Percentiles rank a stretch among this genome's conserved stretches.
phyloP scores from a whole-genome alignment of 2,329 filamentous ascomycete species.

The Phaeosphaeria sp. region DNA sequence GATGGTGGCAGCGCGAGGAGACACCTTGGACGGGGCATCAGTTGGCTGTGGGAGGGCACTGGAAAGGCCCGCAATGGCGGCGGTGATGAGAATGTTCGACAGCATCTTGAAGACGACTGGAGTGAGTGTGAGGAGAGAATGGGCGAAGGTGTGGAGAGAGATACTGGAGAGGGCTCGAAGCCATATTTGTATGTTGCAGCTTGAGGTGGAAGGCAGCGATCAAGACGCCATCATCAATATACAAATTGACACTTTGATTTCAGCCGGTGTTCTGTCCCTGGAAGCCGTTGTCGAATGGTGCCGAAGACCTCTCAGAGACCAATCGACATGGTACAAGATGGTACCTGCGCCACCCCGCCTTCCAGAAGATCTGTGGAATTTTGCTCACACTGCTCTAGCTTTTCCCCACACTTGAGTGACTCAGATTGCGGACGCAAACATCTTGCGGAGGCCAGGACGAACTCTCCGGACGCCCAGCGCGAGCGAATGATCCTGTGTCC shows the following conservation, averaged over 20 bases:
- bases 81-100: slow-evolving; percentile 23
- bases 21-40: slow-evolving; percentile 11
- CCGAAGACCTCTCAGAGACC: slow-evolving; percentile 9
- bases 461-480: slow-evolving; percentile 17
- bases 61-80: slow-evolving; percentile 25
- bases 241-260: slow-evolving; percentile 18
- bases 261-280: slow-evolving; percentile 21
- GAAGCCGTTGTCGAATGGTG: slow-evolving; percentile 14
- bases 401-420: slow-evolving; percentile 24
- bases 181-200: slow-evolving; percentile 21
- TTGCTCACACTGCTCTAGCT: neutral
- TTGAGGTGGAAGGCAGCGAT: slow-evolving; percentile 6
- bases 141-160: slow-evolving; percentile 6
- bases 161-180: neutral
- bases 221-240: slow-evolving; percentile 22
- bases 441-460: slow-evolving; percentile 17
- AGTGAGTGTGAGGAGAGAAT: slow-evolving; percentile 5
- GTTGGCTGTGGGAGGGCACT: slow-evolving; percentile 32
- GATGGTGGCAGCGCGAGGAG: slow-evolving; percentile 16
- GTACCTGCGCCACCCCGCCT: slow-evolving; percentile 20
- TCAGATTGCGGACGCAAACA: slow-evolving; percentile 3
- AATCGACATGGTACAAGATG: slow-evolving; percentile 13
- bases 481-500: neutral
- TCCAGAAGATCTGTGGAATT: slow-evolving; percentile 18
- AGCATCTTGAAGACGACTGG: slow-evolving; percentile 18